phyloP scores from a whole-genome alignment of 2,329 filamentous ascomycete species.

The Trichoderma semiorbis region DNA sequence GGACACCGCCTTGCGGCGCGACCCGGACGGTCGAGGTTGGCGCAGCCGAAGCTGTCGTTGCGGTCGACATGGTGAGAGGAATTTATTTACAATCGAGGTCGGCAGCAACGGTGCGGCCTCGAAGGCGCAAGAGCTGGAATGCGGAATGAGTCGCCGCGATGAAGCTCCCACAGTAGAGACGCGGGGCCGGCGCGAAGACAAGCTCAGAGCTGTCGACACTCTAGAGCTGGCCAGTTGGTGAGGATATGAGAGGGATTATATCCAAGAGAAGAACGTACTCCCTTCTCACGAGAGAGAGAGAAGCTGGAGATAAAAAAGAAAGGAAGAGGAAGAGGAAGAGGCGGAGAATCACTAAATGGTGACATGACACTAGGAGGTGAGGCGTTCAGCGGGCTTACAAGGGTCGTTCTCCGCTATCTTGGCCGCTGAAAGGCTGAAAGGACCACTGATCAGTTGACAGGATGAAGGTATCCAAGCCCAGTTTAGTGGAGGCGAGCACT shows the following conservation, averaged over 20 bases:
- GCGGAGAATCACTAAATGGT: background rate
- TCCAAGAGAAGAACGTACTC: too few species aligned
- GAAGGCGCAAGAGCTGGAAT: background rate
- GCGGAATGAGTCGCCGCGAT: background rate
- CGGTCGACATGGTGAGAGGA: conserved; percentile 17
- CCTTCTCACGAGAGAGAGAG: background rate
- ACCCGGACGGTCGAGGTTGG: conserved; percentile 32
- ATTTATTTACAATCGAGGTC: background rate
- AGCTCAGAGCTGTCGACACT: background rate
- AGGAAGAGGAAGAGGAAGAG: background rate
- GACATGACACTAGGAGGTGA: background rate
- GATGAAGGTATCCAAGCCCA: background rate
- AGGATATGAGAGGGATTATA: background rate
- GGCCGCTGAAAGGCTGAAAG: background rate
- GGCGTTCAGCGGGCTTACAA: conserved; percentile 3
- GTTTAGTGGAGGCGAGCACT: background rate
- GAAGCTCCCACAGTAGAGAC: background rate
- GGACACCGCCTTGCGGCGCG: conserved; percentile 55
- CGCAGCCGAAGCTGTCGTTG: conserved; percentile 28
- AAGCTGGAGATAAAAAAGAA: background rate
- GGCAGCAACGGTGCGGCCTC: background rate
- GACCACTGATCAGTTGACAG: conserved; percentile 8
- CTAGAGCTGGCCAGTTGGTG: background rate
- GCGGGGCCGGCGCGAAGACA: background rate
- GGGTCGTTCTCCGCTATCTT: background rate